These are phyloP conservation scores for Volvariella volvacea DNA, from an alignment of 1,284 basidiomycete genomes.

Conservation along the genomic window DNA sequence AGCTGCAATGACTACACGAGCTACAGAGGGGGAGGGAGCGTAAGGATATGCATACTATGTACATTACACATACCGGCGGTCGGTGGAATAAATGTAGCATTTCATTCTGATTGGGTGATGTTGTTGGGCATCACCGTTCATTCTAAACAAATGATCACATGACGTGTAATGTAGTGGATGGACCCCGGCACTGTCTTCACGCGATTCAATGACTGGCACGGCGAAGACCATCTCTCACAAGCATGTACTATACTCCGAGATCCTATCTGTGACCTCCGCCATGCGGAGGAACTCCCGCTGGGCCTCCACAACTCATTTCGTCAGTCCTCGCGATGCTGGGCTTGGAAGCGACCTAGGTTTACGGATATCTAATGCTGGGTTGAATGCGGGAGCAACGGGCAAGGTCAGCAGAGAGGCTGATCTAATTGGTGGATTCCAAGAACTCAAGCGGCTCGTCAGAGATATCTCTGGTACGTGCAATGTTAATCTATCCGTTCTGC, in stretches of 20 bases:
- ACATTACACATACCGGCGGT: conserved; percentile 15
- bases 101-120: background rate
- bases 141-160: conserved; percentile 6
- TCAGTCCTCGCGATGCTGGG: conserved; percentile 55
- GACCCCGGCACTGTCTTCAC: too few species aligned
- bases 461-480: conserved; percentile 62
- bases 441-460: conserved; percentile 72
- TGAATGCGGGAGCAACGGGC: background rate
- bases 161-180: background rate
- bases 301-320: conserved; percentile 65
- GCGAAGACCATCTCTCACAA: conserved; percentile 40
- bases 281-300: conserved; percentile 97
- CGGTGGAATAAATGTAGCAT: background rate
- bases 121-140: conserved; percentile 3
- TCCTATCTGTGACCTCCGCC: conserved; percentile 87
- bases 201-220: too few species aligned
- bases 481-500: conserved; percentile 5
- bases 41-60: conserved; percentile 19
- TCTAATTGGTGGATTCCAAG: conserved; percentile 86
- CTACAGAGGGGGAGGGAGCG: conserved; percentile 29
- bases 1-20: conserved; percentile 72
- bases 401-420: conserved; percentile 54
- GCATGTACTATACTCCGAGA: conserved; percentile 84
- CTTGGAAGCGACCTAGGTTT: conserved; percentile 71
- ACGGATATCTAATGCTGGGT: conserved; percentile 45